Evolutionary conservation across 139 green algal species (phyloP).

Genomic region (Spirogloea muscicola): DNA sequence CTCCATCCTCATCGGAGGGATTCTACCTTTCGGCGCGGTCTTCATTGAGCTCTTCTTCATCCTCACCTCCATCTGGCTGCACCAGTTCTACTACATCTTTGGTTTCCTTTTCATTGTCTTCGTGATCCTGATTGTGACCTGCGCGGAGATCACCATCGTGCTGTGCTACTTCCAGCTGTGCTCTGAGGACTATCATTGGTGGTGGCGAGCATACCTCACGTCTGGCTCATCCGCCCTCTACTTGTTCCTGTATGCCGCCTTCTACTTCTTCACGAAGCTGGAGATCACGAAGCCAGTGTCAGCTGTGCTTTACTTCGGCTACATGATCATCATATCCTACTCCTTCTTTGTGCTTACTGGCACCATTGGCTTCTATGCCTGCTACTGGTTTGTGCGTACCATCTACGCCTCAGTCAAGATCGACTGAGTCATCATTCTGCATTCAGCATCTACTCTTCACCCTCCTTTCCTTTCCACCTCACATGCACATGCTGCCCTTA

Average conservation of each 20-base stretch:
- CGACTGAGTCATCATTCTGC: slow-evolving; percentile 59
- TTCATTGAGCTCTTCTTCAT: slow-evolving; percentile 99
- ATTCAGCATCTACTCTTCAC: not conserved
- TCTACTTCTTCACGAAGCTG: slow-evolving; percentile 97
- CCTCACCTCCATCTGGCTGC: slow-evolving; percentile 96
- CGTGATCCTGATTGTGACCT: slow-evolving; percentile 94
- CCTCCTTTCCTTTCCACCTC: not conserved
- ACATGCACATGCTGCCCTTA: not conserved
- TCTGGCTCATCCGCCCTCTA: slow-evolving; percentile 86
- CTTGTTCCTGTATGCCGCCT: slow-evolving; percentile 91
- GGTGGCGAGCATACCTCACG: slow-evolving; percentile 93
- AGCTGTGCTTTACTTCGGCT: slow-evolving; percentile 89
- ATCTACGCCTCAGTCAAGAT: slow-evolving; percentile 96
- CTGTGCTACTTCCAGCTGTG: slow-evolving; percentile 92
- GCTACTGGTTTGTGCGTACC: slow-evolving; percentile 78
- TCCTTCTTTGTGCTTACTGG: slow-evolving; percentile 82
- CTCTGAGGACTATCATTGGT: slow-evolving; percentile 92
- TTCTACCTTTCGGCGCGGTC: slow-evolving; percentile 97
- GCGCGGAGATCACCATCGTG: slow-evolving; percentile 97
- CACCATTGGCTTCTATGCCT: slow-evolving; percentile 93
- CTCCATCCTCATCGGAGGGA: slow-evolving; percentile 85
- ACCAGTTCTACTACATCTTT: slow-evolving; percentile 95
- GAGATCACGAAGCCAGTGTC: slow-evolving; percentile 88
- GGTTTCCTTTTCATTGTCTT: slow-evolving; percentile 96
- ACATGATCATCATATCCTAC: slow-evolving; percentile 91